phyloP scores from a whole-genome alignment of 345 rosid genomes.

The Salix viminalis region DNA sequence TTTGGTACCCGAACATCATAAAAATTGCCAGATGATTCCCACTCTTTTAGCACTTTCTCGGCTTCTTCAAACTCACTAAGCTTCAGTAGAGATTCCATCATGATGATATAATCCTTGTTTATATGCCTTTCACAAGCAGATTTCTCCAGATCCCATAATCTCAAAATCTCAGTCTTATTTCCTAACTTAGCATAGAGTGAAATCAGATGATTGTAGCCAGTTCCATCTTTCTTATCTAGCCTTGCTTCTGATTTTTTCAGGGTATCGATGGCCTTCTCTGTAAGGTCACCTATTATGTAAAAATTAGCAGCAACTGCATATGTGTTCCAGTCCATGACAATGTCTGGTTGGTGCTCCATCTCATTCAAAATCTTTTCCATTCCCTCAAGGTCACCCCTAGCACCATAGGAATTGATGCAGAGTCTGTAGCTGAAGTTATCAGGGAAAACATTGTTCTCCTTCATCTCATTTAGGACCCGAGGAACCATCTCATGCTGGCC shows the following conservation, averaged over 20 bases:
- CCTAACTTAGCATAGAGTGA: conserved; percentile 71
- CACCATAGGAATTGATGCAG: conserved; percentile 71
- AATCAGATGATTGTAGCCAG: conserved; percentile 62
- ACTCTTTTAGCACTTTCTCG: conserved; percentile 52
- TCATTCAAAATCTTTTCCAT: conserved; percentile 52
- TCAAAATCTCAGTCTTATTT: conserved; percentile 50
- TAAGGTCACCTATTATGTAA: conserved; percentile 52
- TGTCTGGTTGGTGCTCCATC: conserved; percentile 56
- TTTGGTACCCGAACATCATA: conserved; percentile 58
- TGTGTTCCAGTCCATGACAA: conserved; percentile 78
- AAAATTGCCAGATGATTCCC: conserved; percentile 66
- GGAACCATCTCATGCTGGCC: conserved; percentile 64
- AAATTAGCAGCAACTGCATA: conserved; percentile 69
- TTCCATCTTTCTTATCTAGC: conserved; percentile 64
- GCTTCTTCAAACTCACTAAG: conserved; percentile 64
- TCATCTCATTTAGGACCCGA: conserved; percentile 62
- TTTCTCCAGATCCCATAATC: conserved; percentile 69
- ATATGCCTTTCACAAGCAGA: conserved; percentile 53
- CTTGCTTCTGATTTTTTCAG: conserved; percentile 58
- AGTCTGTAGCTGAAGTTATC: conserved; percentile 79
- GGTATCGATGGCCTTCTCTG: conserved; percentile 43
- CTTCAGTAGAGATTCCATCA: conserved; percentile 67
- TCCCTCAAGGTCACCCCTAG: conserved; percentile 46
- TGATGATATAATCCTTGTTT: conserved; percentile 55
- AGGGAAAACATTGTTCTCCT: conserved; percentile 48